Percentiles rank a stretch among this genome's conserved stretches.
These are phyloP conservation scores for Lentinus tigrinus DNA, from an alignment of 768 basidiomycete species.

Conservation along the genomic window DNA sequence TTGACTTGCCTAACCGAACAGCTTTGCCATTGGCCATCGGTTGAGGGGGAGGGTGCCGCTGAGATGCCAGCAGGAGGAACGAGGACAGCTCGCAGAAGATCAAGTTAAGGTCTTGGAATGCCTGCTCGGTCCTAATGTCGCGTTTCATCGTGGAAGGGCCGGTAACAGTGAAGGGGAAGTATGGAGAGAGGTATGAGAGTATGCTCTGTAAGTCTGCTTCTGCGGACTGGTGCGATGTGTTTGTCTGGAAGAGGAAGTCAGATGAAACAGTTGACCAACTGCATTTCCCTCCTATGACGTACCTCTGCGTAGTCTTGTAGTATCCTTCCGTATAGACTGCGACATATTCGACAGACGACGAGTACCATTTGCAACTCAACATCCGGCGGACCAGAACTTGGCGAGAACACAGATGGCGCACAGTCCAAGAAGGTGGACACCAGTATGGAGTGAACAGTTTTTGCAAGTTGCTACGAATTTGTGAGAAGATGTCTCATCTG, in stretches of 20 bases:
- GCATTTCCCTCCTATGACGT: not conserved
- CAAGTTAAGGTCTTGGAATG: conserved; percentile 69
- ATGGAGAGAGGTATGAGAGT: conserved; percentile 72
- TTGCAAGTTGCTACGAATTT: conserved; percentile 57
- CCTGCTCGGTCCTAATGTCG: conserved; percentile 66
- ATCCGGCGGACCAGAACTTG: conserved; percentile 55
- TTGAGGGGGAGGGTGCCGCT: conserved; percentile 1
- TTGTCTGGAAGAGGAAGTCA: conserved; percentile 10
- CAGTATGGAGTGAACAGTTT: conserved; percentile 74
- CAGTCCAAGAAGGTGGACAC: conserved; percentile 85
- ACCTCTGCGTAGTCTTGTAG: conserved; percentile 43
- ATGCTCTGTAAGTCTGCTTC: conserved; percentile 55
- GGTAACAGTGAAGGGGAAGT: conserved; percentile 74
- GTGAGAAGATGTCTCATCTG: not conserved
- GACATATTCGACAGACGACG: conserved; percentile 56
- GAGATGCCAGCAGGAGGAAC: conserved; percentile 46
- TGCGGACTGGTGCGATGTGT: conserved; percentile 23
- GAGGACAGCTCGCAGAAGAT: conserved; percentile 78
- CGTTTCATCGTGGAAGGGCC: conserved; percentile 31
- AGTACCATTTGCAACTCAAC: conserved; percentile 59
- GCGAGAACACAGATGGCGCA: conserved; percentile 79
- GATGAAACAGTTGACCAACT: not conserved
- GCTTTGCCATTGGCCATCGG: not conserved
- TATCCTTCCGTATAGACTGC: conserved; percentile 58
- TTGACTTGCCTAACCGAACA: not conserved